These are phyloP conservation scores for Purpureocillium takamizusanense DNA, from an alignment of 2,329 filamentous ascomycete genomes.

Conservation along the genomic window DNA sequence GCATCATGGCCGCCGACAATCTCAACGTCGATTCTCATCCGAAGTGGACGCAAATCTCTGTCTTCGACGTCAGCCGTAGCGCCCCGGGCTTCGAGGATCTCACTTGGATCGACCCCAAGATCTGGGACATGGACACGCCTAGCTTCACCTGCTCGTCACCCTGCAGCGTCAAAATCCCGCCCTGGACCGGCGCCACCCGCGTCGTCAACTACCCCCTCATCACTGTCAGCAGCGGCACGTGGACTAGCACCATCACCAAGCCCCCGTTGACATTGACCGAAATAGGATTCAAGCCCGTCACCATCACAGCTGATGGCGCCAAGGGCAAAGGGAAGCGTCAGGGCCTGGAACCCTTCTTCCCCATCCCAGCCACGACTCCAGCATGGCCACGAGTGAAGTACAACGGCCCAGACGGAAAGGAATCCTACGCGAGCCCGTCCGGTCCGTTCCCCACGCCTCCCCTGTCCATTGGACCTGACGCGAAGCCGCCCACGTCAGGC, in stretches of 20 bases:
- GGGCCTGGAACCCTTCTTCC: conserved; percentile 1
- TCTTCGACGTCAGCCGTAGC: conserved; percentile 14
- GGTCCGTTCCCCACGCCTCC: conserved; percentile 11
- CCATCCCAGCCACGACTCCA: conserved; percentile 10
- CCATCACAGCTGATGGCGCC: conserved; percentile 1
- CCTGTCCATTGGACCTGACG: conserved; percentile 7
- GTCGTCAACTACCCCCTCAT: conserved; percentile 20
- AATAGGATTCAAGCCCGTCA: conserved; percentile 14
- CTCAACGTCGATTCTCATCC: conserved; percentile 17
- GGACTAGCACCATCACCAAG: conserved; percentile 19
- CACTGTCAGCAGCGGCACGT: conserved; percentile 18
- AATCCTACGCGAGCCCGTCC: conserved; percentile 6
- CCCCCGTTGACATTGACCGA: conserved; percentile 17
- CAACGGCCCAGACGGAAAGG: conserved; percentile 9
- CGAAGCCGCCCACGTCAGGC: conserved; percentile 6
- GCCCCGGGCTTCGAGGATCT: conserved; percentile 6
- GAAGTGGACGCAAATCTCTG: conserved; percentile 16
- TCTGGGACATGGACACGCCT: conserved; percentile 21
- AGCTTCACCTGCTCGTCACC: conserved; percentile 17
- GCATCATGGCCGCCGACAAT: conserved; percentile 16
- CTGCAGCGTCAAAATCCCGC: conserved; percentile 17
- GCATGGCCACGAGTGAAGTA: conserved; percentile 13
- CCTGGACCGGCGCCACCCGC: conserved; percentile 16
- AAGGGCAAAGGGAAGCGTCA: conserved; percentile 2
- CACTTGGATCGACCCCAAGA: conserved; percentile 11